Conservation (phyloP, 805 yeast species). For the Torulaspora delbrueckii region DNA sequence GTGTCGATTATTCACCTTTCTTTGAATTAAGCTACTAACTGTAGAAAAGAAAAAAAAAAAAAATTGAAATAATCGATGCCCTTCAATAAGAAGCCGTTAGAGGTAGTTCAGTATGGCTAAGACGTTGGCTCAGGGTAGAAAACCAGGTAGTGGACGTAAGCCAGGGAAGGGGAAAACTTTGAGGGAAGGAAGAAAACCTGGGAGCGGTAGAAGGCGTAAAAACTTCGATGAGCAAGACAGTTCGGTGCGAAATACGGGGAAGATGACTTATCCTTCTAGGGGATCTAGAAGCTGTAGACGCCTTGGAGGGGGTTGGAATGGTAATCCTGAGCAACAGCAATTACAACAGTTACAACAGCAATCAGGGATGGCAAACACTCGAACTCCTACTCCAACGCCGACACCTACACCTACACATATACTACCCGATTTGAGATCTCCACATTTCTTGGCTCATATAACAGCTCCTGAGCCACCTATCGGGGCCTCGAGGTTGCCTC, state of each 20-base stretch:
- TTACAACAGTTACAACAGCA: neutral
- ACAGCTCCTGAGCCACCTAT: neutral
- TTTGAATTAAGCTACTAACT: too few species aligned
- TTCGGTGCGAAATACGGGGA: slow-evolving; percentile 1
- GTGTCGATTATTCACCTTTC: neutral
- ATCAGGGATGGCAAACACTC: neutral
- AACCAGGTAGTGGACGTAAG: slow-evolving; percentile 36
- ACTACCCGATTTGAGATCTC: neutral
- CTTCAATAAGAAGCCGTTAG: neutral
- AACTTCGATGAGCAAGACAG: slow-evolving; percentile 2
- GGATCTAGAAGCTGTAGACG: slow-evolving; percentile 29
- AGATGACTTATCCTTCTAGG: slow-evolving; percentile 18
- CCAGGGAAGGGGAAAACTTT: slow-evolving; percentile 35
- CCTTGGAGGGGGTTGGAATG: slow-evolving; percentile 25
- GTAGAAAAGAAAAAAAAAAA: too few species aligned
- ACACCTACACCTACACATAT: slow-evolving; percentile 12
- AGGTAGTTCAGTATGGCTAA: slow-evolving; percentile 26
- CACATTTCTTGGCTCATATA: neutral
- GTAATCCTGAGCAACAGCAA: slow-evolving; percentile 18
- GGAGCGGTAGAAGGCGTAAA: slow-evolving; percentile 32
- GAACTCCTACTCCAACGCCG: neutral
- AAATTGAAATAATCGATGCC: neutral
- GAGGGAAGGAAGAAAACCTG: slow-evolving; percentile 34
- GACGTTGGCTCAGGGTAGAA: slow-evolving; percentile 35
- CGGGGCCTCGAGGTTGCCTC: slow-evolving; percentile 5